Evolutionary conservation across 1,284 basidiomycete genomes (phyloP), one percentile per base, ranked within the genome.

Genomic region (Cryptococcus sp.): DNA sequence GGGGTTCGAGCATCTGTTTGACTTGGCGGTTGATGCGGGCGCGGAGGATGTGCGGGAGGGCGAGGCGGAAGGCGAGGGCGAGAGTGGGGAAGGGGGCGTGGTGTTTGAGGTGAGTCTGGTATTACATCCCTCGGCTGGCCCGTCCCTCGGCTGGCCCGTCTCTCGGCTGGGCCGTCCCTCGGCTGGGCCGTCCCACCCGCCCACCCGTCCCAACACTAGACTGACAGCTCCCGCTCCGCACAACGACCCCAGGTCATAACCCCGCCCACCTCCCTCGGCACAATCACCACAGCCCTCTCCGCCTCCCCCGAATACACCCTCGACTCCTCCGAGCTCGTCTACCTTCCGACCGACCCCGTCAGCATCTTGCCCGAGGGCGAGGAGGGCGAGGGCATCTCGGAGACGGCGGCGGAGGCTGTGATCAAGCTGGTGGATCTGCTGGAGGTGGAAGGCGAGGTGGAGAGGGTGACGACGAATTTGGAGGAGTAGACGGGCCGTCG

Each of bases 1-100:
- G 5, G 55, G 53, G 13, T 77, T 73, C 46, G 78, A 79, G 48
- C 58, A 65, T 4, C 58, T 78, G 28, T 76, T 78, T 52, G 77
- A 78, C 9, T 47, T 72, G 4, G 75, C 75, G 2, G 57, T 76
- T 7, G 76, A 78, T 21, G 71, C 60, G 12, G 77, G 77, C n/a
- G 78, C 78, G 35, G 79, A 82, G 52, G 80, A 82, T 62, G 71
- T 80, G 73, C 78, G 52, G 77, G 81, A 71, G 52, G 54, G 62
- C 1, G n/a, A n/a, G 45, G 46, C 23, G 9, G 28, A 33, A 33
- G 28, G 28, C 9, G 28, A 33, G 4, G 28, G 9, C 28, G 62
- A 65, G 49, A 56, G 52, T 16, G 71, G 71, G 15, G 64, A 67
- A 1, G 71, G 63, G 56, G 57, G 69, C 64, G 64, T 69, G 59